These are phyloP conservation scores for Lipomyces spencermartinsiae DNA, from an alignment of 805 yeast genomes.

Conservation along the genomic window DNA sequence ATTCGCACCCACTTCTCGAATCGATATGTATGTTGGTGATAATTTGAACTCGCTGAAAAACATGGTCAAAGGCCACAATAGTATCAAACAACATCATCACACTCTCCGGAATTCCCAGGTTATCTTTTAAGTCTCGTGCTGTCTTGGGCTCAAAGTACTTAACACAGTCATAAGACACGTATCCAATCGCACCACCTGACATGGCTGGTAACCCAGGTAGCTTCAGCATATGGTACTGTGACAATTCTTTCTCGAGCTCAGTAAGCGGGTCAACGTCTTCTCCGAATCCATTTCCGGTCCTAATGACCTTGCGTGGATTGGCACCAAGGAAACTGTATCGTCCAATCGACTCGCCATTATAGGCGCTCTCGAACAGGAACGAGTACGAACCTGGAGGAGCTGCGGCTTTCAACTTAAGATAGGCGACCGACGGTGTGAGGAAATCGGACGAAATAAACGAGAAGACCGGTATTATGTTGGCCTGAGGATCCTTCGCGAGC, in stretches of 20 bases:
- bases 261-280: constrained; percentile 80
- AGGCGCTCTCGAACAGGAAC: constrained; percentile 86
- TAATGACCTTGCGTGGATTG: constrained; percentile 79
- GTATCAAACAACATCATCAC: constrained; percentile 89
- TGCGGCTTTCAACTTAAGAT: constrained; percentile 78
- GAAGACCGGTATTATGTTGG: constrained; percentile 81
- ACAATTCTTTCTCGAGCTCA: constrained; percentile 75
- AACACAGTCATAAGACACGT: constrained; percentile 94
- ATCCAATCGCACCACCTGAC: constrained; percentile 97
- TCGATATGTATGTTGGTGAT: constrained; percentile 74
- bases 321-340: constrained; percentile 91
- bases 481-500: constrained; percentile 21
- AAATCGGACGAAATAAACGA: constrained; percentile 75
- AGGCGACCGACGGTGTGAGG: constrained; percentile 88
- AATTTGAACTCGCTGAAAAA: constrained; percentile 89
- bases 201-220: constrained; percentile 83
- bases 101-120: constrained; percentile 86
- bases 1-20: constrained; percentile 37
- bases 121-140: constrained; percentile 73
- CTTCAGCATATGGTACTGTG: constrained; percentile 67
- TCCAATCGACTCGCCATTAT: constrained; percentile 85
- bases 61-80: constrained; percentile 91
- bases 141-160: constrained; percentile 96
- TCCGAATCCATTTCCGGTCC: constrained; percentile 74
- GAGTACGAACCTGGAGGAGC: constrained; percentile 62